Evolutionary conservation across 495 filamentous ascomycete species (phyloP).

Genomic region (Podospora pseudopauciseta): DNA sequence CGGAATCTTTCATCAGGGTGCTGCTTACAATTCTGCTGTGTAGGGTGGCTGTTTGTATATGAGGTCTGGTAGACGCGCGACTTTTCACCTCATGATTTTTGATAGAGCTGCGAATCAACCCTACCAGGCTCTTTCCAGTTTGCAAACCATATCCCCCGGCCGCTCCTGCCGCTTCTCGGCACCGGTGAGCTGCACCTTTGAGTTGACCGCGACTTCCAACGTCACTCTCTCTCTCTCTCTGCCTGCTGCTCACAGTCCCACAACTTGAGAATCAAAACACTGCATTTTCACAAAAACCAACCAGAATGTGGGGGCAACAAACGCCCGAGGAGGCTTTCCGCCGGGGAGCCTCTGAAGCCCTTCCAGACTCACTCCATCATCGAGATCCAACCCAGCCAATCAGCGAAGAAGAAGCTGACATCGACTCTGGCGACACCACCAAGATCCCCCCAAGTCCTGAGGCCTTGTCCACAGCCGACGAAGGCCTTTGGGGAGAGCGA

Average conservation of each 20-base stretch:
- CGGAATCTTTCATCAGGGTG: no score
- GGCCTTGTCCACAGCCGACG: slow-evolving; percentile 34
- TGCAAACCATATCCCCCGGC: not conserved
- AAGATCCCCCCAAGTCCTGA: slow-evolving; percentile 18
- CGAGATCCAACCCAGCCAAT: slow-evolving; percentile 18
- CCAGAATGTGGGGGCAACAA: slow-evolving; percentile 11
- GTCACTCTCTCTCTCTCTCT: not conserved
- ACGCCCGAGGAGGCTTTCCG: slow-evolving; percentile 25
- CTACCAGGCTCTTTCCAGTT: no score
- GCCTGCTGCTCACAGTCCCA: no score
- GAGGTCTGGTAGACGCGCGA: not conserved
- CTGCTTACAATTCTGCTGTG: not conserved
- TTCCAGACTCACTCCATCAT: slow-evolving; percentile 27
- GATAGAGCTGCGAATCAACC: no score
- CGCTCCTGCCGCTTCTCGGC: not conserved
- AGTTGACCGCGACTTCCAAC: not conserved
- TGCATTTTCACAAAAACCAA: not conserved
- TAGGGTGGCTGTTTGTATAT: not conserved
- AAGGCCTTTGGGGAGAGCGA: slow-evolving; percentile 70
- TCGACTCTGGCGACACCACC: slow-evolving; percentile 16
- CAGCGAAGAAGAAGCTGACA: not conserved
- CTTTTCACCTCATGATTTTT: not conserved
- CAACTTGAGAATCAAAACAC: no score
- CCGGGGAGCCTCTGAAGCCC: slow-evolving; percentile 16
- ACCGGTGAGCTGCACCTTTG: not conserved